phyloP scores from a whole-genome alignment of 192 early-diverging fungal species.

The Rhizoclosmatium globosum region DNA sequence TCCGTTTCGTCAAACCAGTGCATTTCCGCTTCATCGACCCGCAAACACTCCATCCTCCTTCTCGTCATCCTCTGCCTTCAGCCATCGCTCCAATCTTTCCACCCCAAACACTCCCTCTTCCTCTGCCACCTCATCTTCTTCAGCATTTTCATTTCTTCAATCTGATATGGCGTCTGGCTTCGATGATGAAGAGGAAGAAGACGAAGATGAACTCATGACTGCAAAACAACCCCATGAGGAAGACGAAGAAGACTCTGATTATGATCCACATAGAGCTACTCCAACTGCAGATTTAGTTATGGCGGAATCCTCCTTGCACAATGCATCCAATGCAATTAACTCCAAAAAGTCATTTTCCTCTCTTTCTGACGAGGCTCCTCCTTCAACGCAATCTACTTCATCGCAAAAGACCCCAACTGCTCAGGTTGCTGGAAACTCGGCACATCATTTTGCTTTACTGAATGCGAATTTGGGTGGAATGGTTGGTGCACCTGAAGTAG shows the following conservation, averaged over 20 bases:
- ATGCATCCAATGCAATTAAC: background rate
- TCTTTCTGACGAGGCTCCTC: background rate
- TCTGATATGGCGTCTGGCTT: background rate
- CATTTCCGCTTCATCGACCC: background rate
- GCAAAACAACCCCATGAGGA: background rate
- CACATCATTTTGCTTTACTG: background rate
- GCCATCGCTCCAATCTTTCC: background rate
- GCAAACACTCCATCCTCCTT: background rate
- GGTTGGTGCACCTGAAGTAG: background rate
- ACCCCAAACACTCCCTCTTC: background rate
- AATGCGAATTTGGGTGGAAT: slow-evolving; percentile 6
- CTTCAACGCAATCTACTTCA: background rate
- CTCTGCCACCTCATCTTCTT: background rate
- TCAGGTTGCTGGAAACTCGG: background rate
- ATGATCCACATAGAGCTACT: background rate
- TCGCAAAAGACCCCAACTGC: background rate
- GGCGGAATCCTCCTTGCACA: background rate
- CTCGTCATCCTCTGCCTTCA: background rate
- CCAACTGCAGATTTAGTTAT: background rate
- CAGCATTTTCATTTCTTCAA: background rate
- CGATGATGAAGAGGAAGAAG: background rate
- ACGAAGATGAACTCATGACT: background rate
- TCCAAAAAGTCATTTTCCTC: background rate
- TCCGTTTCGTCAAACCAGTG: background rate
- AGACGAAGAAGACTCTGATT: background rate